These are phyloP conservation scores for Epichloe elymi DNA, from an alignment of 2,329 filamentous ascomycete species.

Conservation along the genomic window DNA sequence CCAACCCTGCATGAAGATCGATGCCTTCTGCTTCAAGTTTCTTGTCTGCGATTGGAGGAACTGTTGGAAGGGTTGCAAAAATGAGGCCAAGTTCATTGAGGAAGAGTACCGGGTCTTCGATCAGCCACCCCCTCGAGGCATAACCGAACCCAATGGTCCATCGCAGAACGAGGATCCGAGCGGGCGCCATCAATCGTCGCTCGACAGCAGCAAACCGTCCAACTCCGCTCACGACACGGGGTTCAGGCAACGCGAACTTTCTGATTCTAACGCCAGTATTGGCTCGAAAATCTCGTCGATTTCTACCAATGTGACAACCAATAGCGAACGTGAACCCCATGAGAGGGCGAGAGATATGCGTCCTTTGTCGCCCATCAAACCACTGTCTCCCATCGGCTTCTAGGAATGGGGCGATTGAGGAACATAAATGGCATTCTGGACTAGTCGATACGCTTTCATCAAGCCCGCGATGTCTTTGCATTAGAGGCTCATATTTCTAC, in stretches of 20 bases:
- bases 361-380: constrained; percentile 52
- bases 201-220: constrained; percentile 48
- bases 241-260: constrained; percentile 30
- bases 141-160: constrained; percentile 23
- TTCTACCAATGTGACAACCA: constrained; percentile 33
- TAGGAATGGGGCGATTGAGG: constrained; percentile 13
- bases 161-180: constrained; percentile 9
- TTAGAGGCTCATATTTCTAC: neutral
- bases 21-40: constrained; percentile 89
- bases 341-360: constrained; percentile 28
- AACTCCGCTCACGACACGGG: constrained; percentile 20
- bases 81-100: constrained; percentile 67
- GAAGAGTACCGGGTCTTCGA: constrained; percentile 51
- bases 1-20: constrained; percentile 92
- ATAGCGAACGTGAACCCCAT: constrained; percentile 24
- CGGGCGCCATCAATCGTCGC: constrained; percentile 35
- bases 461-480: constrained; percentile 2
- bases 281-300: constrained; percentile 29
- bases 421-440: neutral
- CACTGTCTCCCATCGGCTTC: constrained; percentile 49
- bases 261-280: constrained; percentile 29
- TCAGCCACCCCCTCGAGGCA: constrained; percentile 41
- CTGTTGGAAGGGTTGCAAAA: constrained; percentile 94
- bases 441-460: constrained; percentile 3
- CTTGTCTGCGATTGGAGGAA: constrained; percentile 90